Evolutionary conservation across 257 asterid species (phyloP).

Genomic region (Lycium barbarum): DNA sequence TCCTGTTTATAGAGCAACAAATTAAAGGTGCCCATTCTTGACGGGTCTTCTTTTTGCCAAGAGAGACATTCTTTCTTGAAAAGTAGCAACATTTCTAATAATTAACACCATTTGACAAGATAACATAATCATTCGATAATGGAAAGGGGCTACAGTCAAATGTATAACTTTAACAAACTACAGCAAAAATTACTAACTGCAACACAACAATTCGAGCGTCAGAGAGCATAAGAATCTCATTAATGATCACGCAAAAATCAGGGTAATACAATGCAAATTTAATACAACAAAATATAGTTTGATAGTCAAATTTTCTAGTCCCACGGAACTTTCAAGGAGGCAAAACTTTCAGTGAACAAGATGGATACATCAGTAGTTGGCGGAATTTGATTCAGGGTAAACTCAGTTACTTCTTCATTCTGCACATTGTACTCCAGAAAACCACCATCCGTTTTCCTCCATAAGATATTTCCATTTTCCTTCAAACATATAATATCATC

Average conservation of each 20-base stretch:
- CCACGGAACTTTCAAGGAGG: not conserved
- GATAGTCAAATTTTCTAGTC: not conserved
- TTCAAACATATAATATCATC: conserved; percentile 4
- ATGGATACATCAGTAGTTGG: conserved; percentile 4
- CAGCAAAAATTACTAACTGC: not conserved
- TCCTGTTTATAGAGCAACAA: too few species aligned
- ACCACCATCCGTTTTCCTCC: conserved; percentile 13
- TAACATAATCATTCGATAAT: not conserved
- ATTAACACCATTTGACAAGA: not conserved
- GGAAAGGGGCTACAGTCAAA: not conserved
- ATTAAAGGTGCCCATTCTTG: too few species aligned
- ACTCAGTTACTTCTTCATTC: not conserved
- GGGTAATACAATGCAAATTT: too few species aligned
- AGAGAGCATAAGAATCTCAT: not conserved
- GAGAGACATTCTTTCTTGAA: too few species aligned
- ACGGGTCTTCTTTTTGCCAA: too few species aligned
- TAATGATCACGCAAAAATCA: not conserved
- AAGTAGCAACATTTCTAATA: not conserved
- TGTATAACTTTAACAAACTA: not conserved
- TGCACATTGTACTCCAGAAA: not conserved
- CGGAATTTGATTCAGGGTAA: not conserved
- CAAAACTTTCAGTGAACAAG: not conserved
- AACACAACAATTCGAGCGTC: not conserved
- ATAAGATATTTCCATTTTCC: not conserved
- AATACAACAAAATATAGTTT: not conserved